Evolutionary conservation across 1,284 basidiomycete genomes (phyloP), one percentile per base, ranked within the genome.

Genomic region (Cystobasidium pallidum): DNA sequence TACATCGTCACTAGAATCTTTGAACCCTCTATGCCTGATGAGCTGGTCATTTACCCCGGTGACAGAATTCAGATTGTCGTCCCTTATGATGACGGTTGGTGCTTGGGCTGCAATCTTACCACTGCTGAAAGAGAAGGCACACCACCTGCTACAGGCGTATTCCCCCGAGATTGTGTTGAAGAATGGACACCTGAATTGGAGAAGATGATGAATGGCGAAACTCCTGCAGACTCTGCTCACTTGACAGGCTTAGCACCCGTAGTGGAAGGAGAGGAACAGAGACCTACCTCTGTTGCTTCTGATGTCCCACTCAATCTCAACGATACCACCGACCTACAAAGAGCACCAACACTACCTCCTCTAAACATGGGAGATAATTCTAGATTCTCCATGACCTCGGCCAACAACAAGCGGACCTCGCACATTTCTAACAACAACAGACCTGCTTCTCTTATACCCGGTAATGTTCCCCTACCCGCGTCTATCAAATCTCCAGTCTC

Each of bases 111-210:
- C 61, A 62, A 43, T 57, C 54, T 66, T n/a, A 32, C 57, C 17
- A 36, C 49, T 49, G 2, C 54, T 24, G 30, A n/a, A 43, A 24
- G 68, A 30, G 61, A 71, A n/a, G 59, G 61, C 19, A 34, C 30
- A 17, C 45, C 32, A 13, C 62, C 62, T 28, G 36, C 36, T 63
- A 61, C 54, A 57, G 64, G 78, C 28, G 77, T 78, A 43, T 79
- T 79, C 77, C 78, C 78, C 62, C 75, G 76, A 59, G 78, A 79
- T 63, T 79, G 78, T 62, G 75, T 78, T 55, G 75, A 74, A 45
- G 74, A 77, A 7, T 57, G 36, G 41, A 43, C 62, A 32, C 62
- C 43, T 47, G 62, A 64, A 64, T 36, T 49, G 43, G 62, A 64
- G 6, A 32, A n/a, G 7, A 43, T 43, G 32, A 54, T 66, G 49